Base-by-base conservation (phyloP, 2,329 filamentous ascomycete genomes). In the Nigrospora sphaerica region DNA sequence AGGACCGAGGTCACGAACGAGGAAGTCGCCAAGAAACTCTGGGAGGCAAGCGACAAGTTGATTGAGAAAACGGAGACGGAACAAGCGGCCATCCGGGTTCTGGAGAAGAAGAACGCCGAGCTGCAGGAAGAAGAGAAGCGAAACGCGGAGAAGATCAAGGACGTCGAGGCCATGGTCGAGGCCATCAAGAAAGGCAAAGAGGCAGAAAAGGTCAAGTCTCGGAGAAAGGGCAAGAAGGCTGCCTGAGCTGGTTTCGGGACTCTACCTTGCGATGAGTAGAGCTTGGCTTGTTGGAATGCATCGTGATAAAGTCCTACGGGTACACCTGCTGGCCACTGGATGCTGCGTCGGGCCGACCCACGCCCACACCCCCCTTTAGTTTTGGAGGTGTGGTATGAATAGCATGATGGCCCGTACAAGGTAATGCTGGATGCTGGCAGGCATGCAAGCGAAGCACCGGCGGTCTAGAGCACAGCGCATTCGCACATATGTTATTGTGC, bases 31-130 rank as follows among this genome's bases (percentile, higher is more conserved):
- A 90, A 95, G 75, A 80, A 83, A 62, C 71, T 98, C 14, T 98
- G 92, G 92, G 81, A 95, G 61, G 83, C 87, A 48, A 95, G 87
- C 60, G 91, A 95, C 59, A 81, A 81, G 60, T 79, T 95, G 52
- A 84, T 97, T 46, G 85, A 95, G 63, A 77, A 78, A 56, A 78
- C 85, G 13, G 91, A 97, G 66, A 95, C 88, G 69, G 80, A 85
- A 61, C 80, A 84, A 19, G 90, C 90, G 10, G 54, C 57, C 1
- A 18, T 60, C 3, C 77, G 52, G 5, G 60, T 62, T 6, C 49
- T 52, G 28, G 69, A 52, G 48, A 78, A 61, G 52, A 68, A 77
- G 4, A 47, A 42, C 42, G 63, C 64, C 6, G 70, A 71, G 10
- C 61, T 60, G 1, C 50, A 54, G 18, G 55, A 61, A 7, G 41